These are phyloP conservation scores for Fusarium sp. DNA, from an alignment of 2,329 filamentous ascomycete species.

Conservation along the genomic window DNA sequence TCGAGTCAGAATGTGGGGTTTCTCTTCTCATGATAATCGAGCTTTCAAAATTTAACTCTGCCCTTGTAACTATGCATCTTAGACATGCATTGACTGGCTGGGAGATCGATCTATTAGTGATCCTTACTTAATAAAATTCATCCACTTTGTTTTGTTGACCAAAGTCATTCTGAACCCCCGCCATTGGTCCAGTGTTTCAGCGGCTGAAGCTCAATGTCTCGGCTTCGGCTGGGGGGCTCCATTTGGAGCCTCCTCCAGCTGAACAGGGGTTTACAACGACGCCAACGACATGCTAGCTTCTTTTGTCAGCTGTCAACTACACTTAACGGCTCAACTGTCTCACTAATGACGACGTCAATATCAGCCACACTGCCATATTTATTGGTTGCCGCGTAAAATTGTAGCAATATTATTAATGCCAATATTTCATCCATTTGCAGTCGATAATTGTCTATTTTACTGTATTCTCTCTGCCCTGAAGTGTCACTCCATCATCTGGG, in stretches of 20 bases:
- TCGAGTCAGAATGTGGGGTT: background rate
- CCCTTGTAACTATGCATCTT: background rate
- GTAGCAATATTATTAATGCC: accelerated
- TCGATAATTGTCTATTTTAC: accelerated
- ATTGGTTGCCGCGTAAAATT: background rate
- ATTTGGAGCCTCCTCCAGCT: background rate
- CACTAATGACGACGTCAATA: background rate
- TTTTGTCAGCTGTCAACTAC: background rate
- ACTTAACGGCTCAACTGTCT: background rate
- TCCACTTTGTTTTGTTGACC: background rate
- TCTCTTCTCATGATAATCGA: background rate
- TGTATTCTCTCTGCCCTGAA: accelerated
- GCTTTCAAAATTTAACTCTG: background rate
- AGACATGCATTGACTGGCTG: background rate
- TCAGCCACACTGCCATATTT: background rate
- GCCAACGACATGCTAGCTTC: background rate
- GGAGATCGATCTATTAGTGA: background rate
- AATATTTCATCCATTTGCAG: too few relatives aligned
- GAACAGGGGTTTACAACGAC: background rate
- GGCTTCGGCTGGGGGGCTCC: background rate
- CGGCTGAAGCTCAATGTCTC: background rate
- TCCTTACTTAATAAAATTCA: background rate
- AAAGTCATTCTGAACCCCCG: background rate
- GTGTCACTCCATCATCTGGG: background rate
- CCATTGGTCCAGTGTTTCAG: background rate